Base-by-base conservation (phyloP, 352 stramenopile genomes). In the Phytophthora fragariae region DNA sequence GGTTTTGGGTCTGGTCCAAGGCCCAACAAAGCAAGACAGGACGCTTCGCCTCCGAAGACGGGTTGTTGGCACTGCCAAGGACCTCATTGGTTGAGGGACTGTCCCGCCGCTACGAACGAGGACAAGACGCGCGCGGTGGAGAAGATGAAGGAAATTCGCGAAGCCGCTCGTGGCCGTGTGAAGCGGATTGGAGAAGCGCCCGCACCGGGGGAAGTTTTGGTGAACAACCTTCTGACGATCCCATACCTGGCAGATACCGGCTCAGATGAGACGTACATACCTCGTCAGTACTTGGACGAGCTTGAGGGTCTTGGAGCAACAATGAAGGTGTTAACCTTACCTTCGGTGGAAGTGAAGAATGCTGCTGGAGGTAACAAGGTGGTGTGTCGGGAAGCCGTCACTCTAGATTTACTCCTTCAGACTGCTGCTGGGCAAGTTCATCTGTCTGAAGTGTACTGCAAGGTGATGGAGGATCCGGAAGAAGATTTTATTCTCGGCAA, bases 61-160 rank as follows among this genome's bases (percentile, higher is more conserved):
- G 65, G 65, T 1, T 72, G 65, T 5, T 61, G 35, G 65, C 27
- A 65, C 17, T 68, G 57, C 15, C 2, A 59, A 8, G 50, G 52
- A 44, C 5, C 35, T 6, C 57, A 72, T 27, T 67, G 27, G 50
- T 12, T 67, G n/a, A 5, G 50, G 15, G 52, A 72, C 37, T 63
- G 50, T n/a, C 57, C 50, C 0, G 55, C 57, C 6, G 57, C 58
- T 2, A 74, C 4, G 17, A 61, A 65, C 0, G 46, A 60, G 0
- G 53, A 62, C 35, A 75, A 65, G 59, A 33, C 53, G 7, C 21
- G 37, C 2, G 53, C 59, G 2, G 24, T 57, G 19, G 57, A 65
- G 19, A 65, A 55, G 17, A 57, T 62, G 56, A 59, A 65, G 5
- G 47, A 37, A 17, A 3, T 60, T 3, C 35, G 35, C 12, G 35